Evolutionary conservation across 495 filamentous ascomycete species (phyloP).

Genomic region (Articulospora tetracladia): DNA sequence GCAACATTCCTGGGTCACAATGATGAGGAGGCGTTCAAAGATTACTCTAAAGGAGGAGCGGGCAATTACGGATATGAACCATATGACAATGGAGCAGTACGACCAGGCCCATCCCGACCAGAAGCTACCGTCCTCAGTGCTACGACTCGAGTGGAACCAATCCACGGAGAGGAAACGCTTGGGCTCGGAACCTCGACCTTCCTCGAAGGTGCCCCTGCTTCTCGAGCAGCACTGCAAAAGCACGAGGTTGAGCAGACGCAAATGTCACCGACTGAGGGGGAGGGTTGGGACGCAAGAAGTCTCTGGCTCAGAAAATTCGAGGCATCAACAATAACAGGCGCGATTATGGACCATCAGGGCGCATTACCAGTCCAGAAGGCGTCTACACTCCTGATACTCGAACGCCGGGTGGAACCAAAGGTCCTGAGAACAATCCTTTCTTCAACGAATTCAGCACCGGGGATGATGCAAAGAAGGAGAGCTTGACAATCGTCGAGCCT

Average conservation of each 20-base stretch:
- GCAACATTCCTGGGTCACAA: slow-evolving; percentile 74
- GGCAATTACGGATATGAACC: slow-evolving; percentile 25
- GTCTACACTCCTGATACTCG: slow-evolving; percentile 36
- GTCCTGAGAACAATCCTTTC: slow-evolving; percentile 71
- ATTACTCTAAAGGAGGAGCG: slow-evolving; percentile 53
- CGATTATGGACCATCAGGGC: slow-evolving; percentile 46
- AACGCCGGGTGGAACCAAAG: slow-evolving; percentile 33
- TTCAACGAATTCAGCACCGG: slow-evolving; percentile 77
- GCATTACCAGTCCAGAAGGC: slow-evolving; percentile 48
- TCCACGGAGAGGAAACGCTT: slow-evolving; percentile 79
- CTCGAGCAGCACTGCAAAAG: slow-evolving; percentile 75
- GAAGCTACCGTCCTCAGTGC: slow-evolving; percentile 49
- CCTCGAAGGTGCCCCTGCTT: slow-evolving; percentile 89
- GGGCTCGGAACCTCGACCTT: slow-evolving; percentile 95
- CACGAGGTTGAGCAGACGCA: slow-evolving; percentile 57
- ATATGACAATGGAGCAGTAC: slow-evolving; percentile 28
- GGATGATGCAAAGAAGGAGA: slow-evolving; percentile 61
- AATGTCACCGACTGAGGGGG: slow-evolving; percentile 40
- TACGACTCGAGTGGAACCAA: slow-evolving; percentile 52
- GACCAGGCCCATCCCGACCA: slow-evolving; percentile 29
- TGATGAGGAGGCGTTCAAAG: slow-evolving; percentile 78
- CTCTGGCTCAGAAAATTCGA: slow-evolving; percentile 79
- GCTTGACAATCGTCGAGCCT: slow-evolving; percentile 51
- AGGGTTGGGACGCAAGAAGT: slow-evolving; percentile 86
- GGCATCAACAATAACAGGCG: slow-evolving; percentile 58